phyloP scores from a whole-genome alignment of 2,329 filamentous ascomycete species.

The Ramularia collo-cygni region DNA sequence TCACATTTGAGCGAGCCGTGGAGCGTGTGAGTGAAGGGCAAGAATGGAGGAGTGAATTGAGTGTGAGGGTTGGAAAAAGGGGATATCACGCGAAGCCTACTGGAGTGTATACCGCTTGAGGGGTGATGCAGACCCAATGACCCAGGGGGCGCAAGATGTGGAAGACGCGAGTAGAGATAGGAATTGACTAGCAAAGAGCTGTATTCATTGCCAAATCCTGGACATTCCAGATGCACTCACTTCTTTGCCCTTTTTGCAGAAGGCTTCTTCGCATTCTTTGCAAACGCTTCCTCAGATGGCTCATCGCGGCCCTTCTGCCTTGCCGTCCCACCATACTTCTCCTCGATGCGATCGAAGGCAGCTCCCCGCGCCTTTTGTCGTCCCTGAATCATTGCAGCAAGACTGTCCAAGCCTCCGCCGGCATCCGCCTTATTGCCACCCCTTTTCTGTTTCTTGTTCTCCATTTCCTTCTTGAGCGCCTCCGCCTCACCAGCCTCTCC shows the following conservation, averaged over 20 bases:
- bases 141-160: too few species aligned
- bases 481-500: slow-evolving; percentile 61
- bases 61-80: slow-evolving; percentile 10
- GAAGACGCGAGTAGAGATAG: too few species aligned
- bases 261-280: slow-evolving; percentile 32
- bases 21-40: slow-evolving; percentile 7
- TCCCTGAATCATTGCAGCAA: slow-evolving; percentile 69
- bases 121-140: too few species aligned
- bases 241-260: slow-evolving; percentile 18
- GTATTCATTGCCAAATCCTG: too few species aligned
- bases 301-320: slow-evolving; percentile 49
- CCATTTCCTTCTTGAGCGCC: slow-evolving; percentile 65
- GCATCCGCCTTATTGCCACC: slow-evolving; percentile 40
- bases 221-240: too few species aligned
- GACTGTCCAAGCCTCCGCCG: slow-evolving; percentile 28
- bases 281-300: slow-evolving; percentile 58
- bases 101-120: slow-evolving; percentile 12
- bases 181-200: too few species aligned
- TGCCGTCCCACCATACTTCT: slow-evolving; percentile 57
- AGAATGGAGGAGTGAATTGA: slow-evolving; percentile 14
- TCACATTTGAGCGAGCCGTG: slow-evolving; percentile 13
- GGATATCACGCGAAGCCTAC: slow-evolving; percentile 15
- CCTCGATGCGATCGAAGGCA: slow-evolving; percentile 67
- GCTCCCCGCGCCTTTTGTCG: slow-evolving; percentile 57
- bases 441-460: slow-evolving; percentile 45